A percentile compares a stretch with the other conserved stretches of the same genome.
These are phyloP conservation scores for Teratosphaeria gauchensis DNA, from an alignment of 2,329 filamentous ascomycete species.

Conservation along the genomic window DNA sequence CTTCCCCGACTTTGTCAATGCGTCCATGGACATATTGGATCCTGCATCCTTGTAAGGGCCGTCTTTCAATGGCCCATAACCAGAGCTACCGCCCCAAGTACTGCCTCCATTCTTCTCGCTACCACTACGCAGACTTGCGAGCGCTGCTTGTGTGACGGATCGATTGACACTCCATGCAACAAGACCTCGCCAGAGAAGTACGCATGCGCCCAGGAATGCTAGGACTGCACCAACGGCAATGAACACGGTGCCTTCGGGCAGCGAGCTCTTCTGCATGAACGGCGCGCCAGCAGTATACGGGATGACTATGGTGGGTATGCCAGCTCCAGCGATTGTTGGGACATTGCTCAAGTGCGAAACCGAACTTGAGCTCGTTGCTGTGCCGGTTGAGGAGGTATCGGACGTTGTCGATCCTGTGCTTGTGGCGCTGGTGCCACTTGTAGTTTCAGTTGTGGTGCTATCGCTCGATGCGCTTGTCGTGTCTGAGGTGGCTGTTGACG, in stretches of 20 bases:
- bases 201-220: conserved; percentile 68
- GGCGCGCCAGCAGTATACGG: conserved; percentile 77
- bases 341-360: conserved; percentile 31
- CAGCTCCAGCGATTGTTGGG: conserved; percentile 47
- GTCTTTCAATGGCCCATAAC: conserved; percentile 15
- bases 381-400: conserved; percentile 9
- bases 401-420: neutral
- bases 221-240: conserved; percentile 86
- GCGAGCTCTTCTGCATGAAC: conserved; percentile 77
- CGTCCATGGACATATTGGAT: conserved; percentile 49
- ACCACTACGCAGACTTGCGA: conserved; percentile 49
- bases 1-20: conserved; percentile 33
- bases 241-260: conserved; percentile 91
- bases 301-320: conserved; percentile 61
- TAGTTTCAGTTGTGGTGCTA: neutral
- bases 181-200: conserved; percentile 79
- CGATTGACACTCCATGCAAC: conserved; percentile 87
- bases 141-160: conserved; percentile 77
- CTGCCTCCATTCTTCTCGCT: conserved; percentile 20
- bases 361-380: conserved; percentile 13
- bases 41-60: conserved; percentile 37
- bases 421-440: conserved; percentile 3
- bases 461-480: neutral
- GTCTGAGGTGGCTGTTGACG: conserved; percentile 4
- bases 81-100: conserved; percentile 23